Evolutionary conservation across 768 basidiomycete species (phyloP).

Genomic region (Trametes meyenii): DNA sequence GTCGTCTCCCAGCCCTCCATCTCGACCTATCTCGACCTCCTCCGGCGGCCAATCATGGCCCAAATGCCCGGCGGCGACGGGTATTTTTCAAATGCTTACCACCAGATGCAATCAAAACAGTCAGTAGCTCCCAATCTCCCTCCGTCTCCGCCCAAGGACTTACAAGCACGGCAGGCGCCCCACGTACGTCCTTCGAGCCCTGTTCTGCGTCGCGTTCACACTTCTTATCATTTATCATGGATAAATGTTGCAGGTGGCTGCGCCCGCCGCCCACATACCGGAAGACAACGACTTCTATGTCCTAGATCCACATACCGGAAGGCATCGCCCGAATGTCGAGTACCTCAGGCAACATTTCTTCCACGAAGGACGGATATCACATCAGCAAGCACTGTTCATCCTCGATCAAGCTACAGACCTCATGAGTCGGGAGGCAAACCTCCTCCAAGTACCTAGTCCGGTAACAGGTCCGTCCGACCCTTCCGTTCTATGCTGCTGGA

Average conservation of each 20-base stretch:
- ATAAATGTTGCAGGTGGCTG: slow-evolving; percentile 22
- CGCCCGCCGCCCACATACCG: slow-evolving; percentile 27
- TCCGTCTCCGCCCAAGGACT: slow-evolving; percentile 30
- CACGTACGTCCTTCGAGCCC: slow-evolving; percentile 34
- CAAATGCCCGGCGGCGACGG: slow-evolving; percentile 1
- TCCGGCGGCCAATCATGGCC: not conserved
- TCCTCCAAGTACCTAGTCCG: slow-evolving; percentile 85
- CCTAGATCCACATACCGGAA: slow-evolving; percentile 48
- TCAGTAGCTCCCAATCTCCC: slow-evolving; percentile 19
- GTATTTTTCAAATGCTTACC: slow-evolving; percentile 26
- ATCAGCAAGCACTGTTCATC: slow-evolving; percentile 85
- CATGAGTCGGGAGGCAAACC: slow-evolving; percentile 76
- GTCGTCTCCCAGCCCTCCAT: not conserved
- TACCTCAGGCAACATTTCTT: slow-evolving; percentile 91
- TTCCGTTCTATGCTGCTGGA: not conserved
- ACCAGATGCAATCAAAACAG: slow-evolving; percentile 25
- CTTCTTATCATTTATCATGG: not conserved
- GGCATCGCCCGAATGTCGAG: slow-evolving; percentile 68
- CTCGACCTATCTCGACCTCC: not conserved
- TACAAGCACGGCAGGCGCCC: slow-evolving; percentile 39
- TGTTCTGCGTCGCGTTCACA: not conserved
- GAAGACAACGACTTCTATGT: slow-evolving; percentile 33
- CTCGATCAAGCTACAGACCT: slow-evolving; percentile 67
- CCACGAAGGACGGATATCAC: slow-evolving; percentile 79
- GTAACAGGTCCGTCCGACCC: slow-evolving; percentile 72